phyloP scores from a whole-genome alignment of 371 early-diverging fungal species.

The Saksenaea vasiformis region DNA sequence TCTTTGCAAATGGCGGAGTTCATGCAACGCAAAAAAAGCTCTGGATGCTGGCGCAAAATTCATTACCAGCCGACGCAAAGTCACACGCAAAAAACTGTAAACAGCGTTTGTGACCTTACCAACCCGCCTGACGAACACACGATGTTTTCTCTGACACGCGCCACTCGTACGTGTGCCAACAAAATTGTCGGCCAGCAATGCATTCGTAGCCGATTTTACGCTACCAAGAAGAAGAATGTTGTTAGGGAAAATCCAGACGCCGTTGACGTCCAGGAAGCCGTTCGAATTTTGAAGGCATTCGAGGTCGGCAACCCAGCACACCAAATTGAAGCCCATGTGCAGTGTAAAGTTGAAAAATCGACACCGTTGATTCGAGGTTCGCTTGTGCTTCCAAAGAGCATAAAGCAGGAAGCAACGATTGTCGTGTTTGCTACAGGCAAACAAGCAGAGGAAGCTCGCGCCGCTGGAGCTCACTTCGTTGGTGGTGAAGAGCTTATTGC shows the following conservation, averaged over 20 bases:
- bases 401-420: conserved; percentile 64
- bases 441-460: conserved; percentile 81
- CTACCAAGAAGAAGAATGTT: conserved; percentile 33
- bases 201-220: conserved; percentile 15
- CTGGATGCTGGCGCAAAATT: too few relatives aligned
- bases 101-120: too few relatives aligned
- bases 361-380: conserved; percentile 78
- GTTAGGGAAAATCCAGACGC: conserved; percentile 41
- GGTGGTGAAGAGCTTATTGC: conserved; percentile 89
- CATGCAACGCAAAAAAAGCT: too few relatives aligned
- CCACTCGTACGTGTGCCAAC: background rate
- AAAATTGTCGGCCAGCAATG: background rate
- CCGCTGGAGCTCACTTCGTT: conserved; percentile 80
- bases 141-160: background rate
- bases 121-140: background rate
- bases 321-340: conserved; percentile 73
- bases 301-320: conserved; percentile 72
- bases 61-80: too few relatives aligned
- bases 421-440: conserved; percentile 83
- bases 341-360: conserved; percentile 72
- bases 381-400: conserved; percentile 66
- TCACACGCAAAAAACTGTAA: too few relatives aligned
- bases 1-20: too few relatives aligned
- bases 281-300: conserved; percentile 58
- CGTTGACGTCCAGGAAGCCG: conserved; percentile 40